Conservation (phyloP, 2,329 filamentous ascomycete genomes). For the Neofusicoccum parvum region DNA sequence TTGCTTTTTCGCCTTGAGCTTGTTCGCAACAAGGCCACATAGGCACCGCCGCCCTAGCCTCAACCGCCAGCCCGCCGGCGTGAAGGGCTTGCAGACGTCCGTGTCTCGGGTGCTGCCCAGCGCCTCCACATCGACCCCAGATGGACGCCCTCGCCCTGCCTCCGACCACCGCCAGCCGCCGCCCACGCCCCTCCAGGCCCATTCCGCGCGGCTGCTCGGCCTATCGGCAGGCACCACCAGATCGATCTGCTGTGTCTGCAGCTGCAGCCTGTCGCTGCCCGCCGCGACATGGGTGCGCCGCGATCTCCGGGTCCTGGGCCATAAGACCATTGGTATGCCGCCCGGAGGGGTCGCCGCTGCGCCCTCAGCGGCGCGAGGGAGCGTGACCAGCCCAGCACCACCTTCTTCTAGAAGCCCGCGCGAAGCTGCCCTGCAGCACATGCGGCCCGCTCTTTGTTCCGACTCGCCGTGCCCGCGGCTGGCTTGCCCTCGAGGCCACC, state of each 20-base stretch:
- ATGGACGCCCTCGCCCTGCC: background rate
- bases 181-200: background rate
- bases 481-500: constrained; percentile 12
- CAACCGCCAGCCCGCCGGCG: background rate
- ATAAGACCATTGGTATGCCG: constrained; percentile 16
- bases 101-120: background rate
- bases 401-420: constrained; percentile 16
- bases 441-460: constrained; percentile 20
- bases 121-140: constrained; percentile 15
- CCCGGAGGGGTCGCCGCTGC: constrained; percentile 6
- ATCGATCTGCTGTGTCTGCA: constrained; percentile 19
- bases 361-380: constrained; percentile 6
- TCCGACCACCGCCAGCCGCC: background rate
- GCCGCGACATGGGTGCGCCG: constrained; percentile 17
- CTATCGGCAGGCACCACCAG: constrained; percentile 17
- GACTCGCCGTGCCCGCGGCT: constrained; percentile 18
- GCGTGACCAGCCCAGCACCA: constrained; percentile 13
- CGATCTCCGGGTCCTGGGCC: constrained; percentile 17
- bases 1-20: constrained; percentile 21
- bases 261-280: constrained; percentile 16
- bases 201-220: constrained; percentile 2
- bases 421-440: constrained; percentile 6
- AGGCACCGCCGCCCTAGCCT: constrained; percentile 3
- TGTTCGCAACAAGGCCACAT: constrained; percentile 8
- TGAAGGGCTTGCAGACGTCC: constrained; percentile 11